These are phyloP conservation scores for Annona cherimola DNA, from an alignment of 164 flowering plant species.

Conservation along the genomic window DNA sequence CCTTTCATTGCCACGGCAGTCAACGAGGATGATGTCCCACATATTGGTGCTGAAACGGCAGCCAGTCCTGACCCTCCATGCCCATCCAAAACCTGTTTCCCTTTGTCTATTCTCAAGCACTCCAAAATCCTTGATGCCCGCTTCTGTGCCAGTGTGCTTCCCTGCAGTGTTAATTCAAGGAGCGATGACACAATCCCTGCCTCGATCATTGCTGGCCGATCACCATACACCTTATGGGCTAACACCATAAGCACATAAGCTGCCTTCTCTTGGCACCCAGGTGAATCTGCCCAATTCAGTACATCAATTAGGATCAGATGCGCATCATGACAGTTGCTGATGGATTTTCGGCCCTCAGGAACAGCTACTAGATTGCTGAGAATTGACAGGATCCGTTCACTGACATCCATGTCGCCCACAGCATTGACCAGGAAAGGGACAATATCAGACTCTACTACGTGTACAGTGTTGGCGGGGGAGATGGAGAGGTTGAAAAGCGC, in stretches of 20 bases:
- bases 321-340: constrained; percentile 43
- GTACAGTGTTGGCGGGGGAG: constrained; percentile 43
- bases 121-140: constrained; percentile 90
- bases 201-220: constrained; percentile 78
- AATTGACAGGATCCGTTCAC: constrained; percentile 65
- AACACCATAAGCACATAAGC: constrained; percentile 83
- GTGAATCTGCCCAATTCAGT: constrained; percentile 79
- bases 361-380: constrained; percentile 66
- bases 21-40: too few relatives aligned
- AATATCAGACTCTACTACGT: constrained; percentile 52
- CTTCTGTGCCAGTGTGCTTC: constrained; percentile 85
- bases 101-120: constrained; percentile 69
- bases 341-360: constrained; percentile 67
- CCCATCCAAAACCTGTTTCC: constrained; percentile 60
- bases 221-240: constrained; percentile 82
- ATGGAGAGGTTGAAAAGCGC: constrained; percentile 88
- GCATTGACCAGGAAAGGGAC: constrained; percentile 39
- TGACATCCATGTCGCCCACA: constrained; percentile 76
- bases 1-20: too few relatives aligned
- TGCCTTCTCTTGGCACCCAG: constrained; percentile 84
- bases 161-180: constrained; percentile 85
- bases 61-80: constrained; percentile 21
- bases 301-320: constrained; percentile 70
- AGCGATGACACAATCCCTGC: constrained; percentile 64
- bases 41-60: too few relatives aligned